phyloP scores from a whole-genome alignment of 148 eudicot genomes.

The Nepenthes mirabilis region DNA sequence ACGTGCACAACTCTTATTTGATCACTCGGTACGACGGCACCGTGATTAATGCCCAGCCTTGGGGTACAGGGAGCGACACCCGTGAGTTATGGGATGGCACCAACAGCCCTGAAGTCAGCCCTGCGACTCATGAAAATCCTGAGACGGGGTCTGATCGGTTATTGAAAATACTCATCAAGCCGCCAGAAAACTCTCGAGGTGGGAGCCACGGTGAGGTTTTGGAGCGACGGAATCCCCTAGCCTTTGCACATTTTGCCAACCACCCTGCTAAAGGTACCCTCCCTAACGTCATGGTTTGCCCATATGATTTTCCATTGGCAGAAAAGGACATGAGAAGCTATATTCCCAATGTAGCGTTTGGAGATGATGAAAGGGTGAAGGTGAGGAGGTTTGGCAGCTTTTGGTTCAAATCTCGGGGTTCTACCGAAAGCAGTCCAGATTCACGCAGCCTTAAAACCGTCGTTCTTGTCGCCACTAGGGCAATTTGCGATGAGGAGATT shows the following conservation, averaged over 20 bases:
- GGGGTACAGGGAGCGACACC: constrained; percentile 69
- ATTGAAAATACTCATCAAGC: constrained; percentile 85
- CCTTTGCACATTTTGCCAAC: constrained; percentile 81
- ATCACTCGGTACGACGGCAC: constrained; percentile 89
- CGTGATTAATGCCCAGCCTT: constrained; percentile 84
- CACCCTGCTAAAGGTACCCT: constrained; percentile 55
- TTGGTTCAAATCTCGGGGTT: constrained; percentile 68
- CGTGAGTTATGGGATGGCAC: constrained; percentile 65
- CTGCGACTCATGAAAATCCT: constrained; percentile 8
- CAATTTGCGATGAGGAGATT: constrained; percentile 59
- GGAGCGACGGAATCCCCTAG: constrained; percentile 80
- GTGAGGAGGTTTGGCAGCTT: constrained; percentile 83
- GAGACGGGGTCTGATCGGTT: constrained; percentile 60
- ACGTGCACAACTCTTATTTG: constrained; percentile 63
- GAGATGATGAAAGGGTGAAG: constrained; percentile 41
- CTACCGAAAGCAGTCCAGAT: constrained; percentile 21
- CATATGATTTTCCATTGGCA: constrained; percentile 67
- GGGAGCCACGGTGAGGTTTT: constrained; percentile 37
- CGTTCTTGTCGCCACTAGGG: constrained; percentile 72
- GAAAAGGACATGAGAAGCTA: constrained; percentile 70
- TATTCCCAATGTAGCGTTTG: constrained; percentile 64
- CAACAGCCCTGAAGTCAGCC: constrained; percentile 12
- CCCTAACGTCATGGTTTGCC: constrained; percentile 91
- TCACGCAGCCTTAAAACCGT: constrained; percentile 52
- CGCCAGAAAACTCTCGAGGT: constrained; percentile 28